phyloP scores from a whole-genome alignment of 208 protist species.

The Tetramitus jugosus region DNA sequence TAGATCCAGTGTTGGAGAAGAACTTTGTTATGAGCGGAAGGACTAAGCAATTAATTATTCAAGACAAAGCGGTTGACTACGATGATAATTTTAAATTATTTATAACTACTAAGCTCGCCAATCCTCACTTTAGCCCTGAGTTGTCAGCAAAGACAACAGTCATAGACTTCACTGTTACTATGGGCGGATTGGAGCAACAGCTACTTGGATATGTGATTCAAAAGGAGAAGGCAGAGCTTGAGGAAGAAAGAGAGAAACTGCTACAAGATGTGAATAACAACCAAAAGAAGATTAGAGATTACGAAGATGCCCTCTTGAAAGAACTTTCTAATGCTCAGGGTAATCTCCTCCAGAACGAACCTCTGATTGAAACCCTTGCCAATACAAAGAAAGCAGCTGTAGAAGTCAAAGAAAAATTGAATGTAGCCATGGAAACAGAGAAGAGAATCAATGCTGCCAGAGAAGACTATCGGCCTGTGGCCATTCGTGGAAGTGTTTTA shows the following conservation, averaged over 20 bases:
- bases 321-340: slow-evolving; percentile 77
- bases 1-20: slow-evolving; percentile 95
- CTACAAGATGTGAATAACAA: slow-evolving; percentile 90
- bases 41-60: slow-evolving; percentile 74
- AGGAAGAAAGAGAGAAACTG: slow-evolving; percentile 87
- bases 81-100: slow-evolving; percentile 87
- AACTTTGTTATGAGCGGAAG: slow-evolving; percentile 71
- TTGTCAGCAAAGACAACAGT: slow-evolving; percentile 92
- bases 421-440: slow-evolving; percentile 83
- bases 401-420: slow-evolving; percentile 91
- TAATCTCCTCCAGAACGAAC: slow-evolving; percentile 81
- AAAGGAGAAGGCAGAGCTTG: slow-evolving; percentile 91
- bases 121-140: slow-evolving; percentile 96
- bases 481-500: slow-evolving; percentile 87
- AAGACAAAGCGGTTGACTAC: slow-evolving; percentile 79
- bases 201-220: slow-evolving; percentile 90
- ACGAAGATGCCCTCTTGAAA: slow-evolving; percentile 85
- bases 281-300: slow-evolving; percentile 80
- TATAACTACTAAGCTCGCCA: slow-evolving; percentile 94
- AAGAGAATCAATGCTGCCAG: slow-evolving; percentile 86
- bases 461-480: slow-evolving; percentile 92
- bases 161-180: slow-evolving; percentile 99
- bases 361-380: slow-evolving; percentile 86
- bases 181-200: slow-evolving; percentile 91
- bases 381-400: slow-evolving; percentile 91